Base-by-base conservation (phyloP, 768 basidiomycete genomes). In the Dioszegia aurantiaca region DNA sequence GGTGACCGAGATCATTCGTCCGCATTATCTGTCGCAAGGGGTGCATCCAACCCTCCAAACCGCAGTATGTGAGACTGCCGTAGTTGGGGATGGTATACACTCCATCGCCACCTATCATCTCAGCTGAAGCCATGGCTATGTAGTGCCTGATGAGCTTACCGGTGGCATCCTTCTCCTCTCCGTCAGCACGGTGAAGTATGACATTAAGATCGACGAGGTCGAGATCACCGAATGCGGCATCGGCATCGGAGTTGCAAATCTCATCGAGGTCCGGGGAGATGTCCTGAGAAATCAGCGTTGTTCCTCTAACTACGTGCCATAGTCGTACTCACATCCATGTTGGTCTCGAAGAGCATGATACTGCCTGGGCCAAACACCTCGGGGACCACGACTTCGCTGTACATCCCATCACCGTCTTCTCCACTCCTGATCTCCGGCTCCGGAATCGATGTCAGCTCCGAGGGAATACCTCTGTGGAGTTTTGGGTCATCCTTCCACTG, bases 31-130 rank as follows among this genome's bases (percentile, higher is more conserved):
- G 84, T 37, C 84, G 82, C 55, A 98, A 79, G 0, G 86, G 86
- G 65, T 86, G 83, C 91, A 99, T 97, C 91, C 93, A 99, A 1
- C 95, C 95, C 70, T 98, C 90, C 49, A 98, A 76, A 17, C 95
- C 95, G 68, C 93, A 97, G 77, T 97, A 99, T 11, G 83, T 85
- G 75, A 92, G 79, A 58, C 83, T 82, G 0, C 88, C 90, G 23
- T 83, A 69, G 23, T 82, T 83, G 4, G 93, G 89, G 31, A 99
- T 78, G 45, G 86, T 82, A 76, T 98, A 98, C 1, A 80, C 83
- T 2, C 95, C 93, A 70, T 85, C 82, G 0, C 89, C 89, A 2
- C 77, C 80, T 77, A 23, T 8, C 28, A 3, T 33, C 24, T 59
- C 19, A 59, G 42, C 49, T 10, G n/a, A 23, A 37, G 1, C 1